Conservation (phyloP, 192 early-diverging fungal genomes). For the Umbelopsis vinacea region DNA sequence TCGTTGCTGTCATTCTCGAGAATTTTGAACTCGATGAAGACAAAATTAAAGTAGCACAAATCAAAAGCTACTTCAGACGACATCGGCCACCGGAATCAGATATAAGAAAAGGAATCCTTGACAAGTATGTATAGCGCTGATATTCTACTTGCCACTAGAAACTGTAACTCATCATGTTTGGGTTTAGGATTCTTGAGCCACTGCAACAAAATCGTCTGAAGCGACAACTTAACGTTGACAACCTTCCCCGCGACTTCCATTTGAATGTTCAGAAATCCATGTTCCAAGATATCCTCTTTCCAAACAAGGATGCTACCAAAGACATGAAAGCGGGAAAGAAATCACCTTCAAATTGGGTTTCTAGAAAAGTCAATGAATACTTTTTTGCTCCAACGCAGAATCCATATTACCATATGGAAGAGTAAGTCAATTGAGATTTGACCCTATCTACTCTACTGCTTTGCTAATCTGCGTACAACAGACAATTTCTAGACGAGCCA, state of each 20-base stretch:
- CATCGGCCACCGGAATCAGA: conserved; percentile 20
- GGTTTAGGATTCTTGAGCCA: conserved; percentile 5
- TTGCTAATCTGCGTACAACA: neutral
- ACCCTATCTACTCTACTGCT: neutral
- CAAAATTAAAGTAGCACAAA: conserved; percentile 40
- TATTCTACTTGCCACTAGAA: neutral
- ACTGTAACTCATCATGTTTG: neutral
- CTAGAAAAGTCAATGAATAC: conserved; percentile 1
- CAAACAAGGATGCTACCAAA: neutral
- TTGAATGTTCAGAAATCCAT: conserved; percentile 10
- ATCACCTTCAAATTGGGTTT: neutral
- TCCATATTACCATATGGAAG: neutral
- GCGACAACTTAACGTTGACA: neutral
- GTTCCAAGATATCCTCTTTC: conserved; percentile 19
- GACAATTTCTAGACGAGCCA: conserved; percentile 16
- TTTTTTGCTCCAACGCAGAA: neutral
- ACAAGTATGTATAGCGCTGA: neutral
- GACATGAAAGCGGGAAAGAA: neutral
- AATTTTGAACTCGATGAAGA: conserved; percentile 62
- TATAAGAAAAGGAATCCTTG: neutral
- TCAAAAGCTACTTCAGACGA: conserved; percentile 33
- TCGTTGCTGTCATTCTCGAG: conserved; percentile 62
- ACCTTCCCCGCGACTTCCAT: neutral
- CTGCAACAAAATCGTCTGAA: neutral
- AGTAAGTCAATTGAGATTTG: neutral